Evolutionary conservation across 345 rosid genomes (phyloP).

Genomic region (Salix koriyanagi): DNA sequence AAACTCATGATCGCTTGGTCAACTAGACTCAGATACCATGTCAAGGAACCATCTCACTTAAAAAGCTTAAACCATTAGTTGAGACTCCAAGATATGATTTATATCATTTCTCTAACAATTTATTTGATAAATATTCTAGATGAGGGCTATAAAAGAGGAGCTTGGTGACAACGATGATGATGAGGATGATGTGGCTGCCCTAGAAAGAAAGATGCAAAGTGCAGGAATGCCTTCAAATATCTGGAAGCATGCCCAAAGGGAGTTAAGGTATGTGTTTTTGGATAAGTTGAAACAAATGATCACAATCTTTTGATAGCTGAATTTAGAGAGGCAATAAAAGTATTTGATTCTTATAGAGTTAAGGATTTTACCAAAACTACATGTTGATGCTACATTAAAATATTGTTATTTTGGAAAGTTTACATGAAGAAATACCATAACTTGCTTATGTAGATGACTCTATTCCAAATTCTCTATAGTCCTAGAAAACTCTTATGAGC

Average conservation of each 20-base stretch:
- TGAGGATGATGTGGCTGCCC: slow-evolving; percentile 92
- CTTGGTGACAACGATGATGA: slow-evolving; percentile 98
- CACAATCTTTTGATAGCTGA: not conserved
- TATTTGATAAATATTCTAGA: slow-evolving; percentile 41
- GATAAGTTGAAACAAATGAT: not conserved
- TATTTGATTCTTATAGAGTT: not conserved
- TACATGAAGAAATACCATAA: not conserved
- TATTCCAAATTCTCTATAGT: not conserved
- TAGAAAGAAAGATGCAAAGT: slow-evolving; percentile 95
- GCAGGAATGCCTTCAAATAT: slow-evolving; percentile 92
- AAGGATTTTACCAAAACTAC: not conserved
- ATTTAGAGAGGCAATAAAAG: not conserved
- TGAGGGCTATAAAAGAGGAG: slow-evolving; percentile 99
- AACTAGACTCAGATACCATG: too few relatives aligned
- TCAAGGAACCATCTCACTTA: too few relatives aligned
- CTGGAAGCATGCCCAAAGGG: slow-evolving; percentile 98
- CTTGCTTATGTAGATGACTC: not conserved
- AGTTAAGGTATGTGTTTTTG: slow-evolving; percentile 59
- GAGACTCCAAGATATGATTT: too few relatives aligned
- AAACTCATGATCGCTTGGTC: too few relatives aligned
- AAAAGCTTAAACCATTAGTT: too few relatives aligned
- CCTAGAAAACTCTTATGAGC: not conserved
- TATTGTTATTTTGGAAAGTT: not conserved
- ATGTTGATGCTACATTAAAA: not conserved
- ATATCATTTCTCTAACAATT: too few relatives aligned